Conservation (phyloP, 2,329 filamentous ascomycete genomes). For the Rugonectria rugulosa region DNA sequence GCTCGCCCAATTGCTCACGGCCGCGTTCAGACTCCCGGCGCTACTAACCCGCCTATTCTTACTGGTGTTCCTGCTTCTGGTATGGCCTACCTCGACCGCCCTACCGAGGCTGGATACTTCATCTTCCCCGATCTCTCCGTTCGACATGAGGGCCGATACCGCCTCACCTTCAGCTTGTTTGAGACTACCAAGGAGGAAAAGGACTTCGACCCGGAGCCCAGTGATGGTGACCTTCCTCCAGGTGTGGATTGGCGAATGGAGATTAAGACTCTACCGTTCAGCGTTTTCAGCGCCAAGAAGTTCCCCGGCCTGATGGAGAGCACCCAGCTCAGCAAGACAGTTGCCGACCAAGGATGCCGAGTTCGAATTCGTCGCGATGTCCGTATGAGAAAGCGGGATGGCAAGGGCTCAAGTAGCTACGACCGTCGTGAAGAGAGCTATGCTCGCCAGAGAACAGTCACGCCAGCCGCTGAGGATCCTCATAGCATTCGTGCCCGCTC, state of each 20-base stretch:
- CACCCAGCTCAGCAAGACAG: constrained; percentile 85
- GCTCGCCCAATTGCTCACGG: constrained; percentile 84
- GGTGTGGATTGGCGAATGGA: constrained; percentile 85
- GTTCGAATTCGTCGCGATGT: constrained; percentile 95
- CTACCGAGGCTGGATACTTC: constrained; percentile 84
- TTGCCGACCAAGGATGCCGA: constrained; percentile 95
- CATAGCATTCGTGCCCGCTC: constrained; percentile 61
- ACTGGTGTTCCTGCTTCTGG: constrained; percentile 95
- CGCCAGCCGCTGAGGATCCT: constrained; percentile 45
- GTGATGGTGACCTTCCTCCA: constrained; percentile 54
- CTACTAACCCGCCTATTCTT: constrained; percentile 80
- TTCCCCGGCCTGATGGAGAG: constrained; percentile 94
- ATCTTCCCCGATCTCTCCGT: constrained; percentile 97
- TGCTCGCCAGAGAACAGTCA: constrained; percentile 45
- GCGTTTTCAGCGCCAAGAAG: constrained; percentile 96
- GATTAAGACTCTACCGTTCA: constrained; percentile 86
- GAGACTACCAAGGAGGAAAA: constrained; percentile 89
- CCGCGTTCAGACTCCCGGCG: constrained; percentile 72
- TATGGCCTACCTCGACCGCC: constrained; percentile 94
- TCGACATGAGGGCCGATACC: constrained; percentile 91
- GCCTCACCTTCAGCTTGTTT: constrained; percentile 90
- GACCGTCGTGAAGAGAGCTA: constrained; percentile 73
- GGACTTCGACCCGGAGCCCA: constrained; percentile 71
- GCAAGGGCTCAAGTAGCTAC: constrained; percentile 63
- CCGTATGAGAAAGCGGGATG: constrained; percentile 84